Conservation (phyloP, 2,329 filamentous ascomycete genomes). For the Paraphoma sp. region DNA sequence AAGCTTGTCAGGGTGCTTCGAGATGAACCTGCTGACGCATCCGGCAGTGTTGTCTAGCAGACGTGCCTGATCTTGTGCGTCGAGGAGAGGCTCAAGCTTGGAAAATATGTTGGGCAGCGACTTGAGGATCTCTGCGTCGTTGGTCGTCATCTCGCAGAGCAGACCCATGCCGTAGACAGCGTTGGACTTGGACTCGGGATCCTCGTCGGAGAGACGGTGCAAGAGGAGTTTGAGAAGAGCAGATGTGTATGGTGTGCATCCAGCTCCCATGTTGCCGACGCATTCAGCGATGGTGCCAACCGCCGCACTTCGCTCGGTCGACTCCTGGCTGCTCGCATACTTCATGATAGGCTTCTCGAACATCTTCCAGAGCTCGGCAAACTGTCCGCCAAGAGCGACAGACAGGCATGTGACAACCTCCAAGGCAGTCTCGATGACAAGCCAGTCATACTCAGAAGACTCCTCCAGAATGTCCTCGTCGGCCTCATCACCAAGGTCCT, state of each 20-base stretch:
- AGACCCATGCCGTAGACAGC: conserved; percentile 90
- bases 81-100: conserved; percentile 85
- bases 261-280: conserved; percentile 80
- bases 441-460: conserved; percentile 96
- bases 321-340: conserved; percentile 84
- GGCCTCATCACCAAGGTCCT: conserved; percentile 84
- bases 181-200: conserved; percentile 92
- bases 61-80: conserved; percentile 77
- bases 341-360: conserved; percentile 92
- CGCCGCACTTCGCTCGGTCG: conserved; percentile 85
- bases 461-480: conserved; percentile 71
- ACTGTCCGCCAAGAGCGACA: conserved; percentile 79
- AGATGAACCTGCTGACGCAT: conserved; percentile 90
- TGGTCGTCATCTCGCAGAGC: conserved; percentile 80
- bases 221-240: conserved; percentile 79
- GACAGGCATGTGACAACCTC: conserved; percentile 88
- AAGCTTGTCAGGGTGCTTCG: conserved; percentile 82
- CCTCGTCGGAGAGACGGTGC: conserved; percentile 87
- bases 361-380: conserved; percentile 90
- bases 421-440: conserved; percentile 91
- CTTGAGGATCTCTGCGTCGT: conserved; percentile 74
- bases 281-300: conserved; percentile 93
- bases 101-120: conserved; percentile 78
- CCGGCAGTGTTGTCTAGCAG: conserved; percentile 93
- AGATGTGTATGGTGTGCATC: conserved; percentile 81